Evolutionary conservation across 805 yeast genomes (phyloP).

Genomic region (Peterozyma toletana): DNA sequence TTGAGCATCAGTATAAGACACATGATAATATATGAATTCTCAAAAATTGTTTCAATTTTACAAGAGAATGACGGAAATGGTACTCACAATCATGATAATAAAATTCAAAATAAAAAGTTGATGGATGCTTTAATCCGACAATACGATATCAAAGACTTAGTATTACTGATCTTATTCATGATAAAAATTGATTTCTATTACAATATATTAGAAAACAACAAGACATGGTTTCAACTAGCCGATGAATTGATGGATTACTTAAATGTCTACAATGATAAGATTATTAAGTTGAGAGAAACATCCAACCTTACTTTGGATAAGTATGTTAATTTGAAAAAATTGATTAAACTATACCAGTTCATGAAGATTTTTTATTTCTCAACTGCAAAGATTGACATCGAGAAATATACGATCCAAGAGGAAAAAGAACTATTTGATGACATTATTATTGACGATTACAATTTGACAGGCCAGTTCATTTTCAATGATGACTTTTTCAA

Average conservation of each 20-base stretch:
- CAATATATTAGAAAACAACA: constrained; percentile 35
- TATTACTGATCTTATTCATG: constrained; percentile 28
- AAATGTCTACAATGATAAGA: constrained; percentile 14
- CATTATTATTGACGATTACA: constrained; percentile 21
- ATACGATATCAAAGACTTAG: constrained; percentile 13
- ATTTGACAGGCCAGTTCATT: constrained; percentile 17
- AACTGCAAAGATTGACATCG: constrained; percentile 40
- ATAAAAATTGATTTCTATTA: constrained; percentile 29
- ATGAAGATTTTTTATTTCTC: constrained; percentile 33
- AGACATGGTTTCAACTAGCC: constrained; percentile 15
- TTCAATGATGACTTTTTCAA: constrained; percentile 16
- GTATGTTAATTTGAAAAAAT: constrained; percentile 13
- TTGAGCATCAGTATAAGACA: constrained; percentile 2
- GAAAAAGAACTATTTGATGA: constrained; percentile 37
- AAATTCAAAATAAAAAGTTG: constrained; percentile 22
- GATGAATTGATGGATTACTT: constrained; percentile 22
- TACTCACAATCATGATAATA: constrained; percentile 14
- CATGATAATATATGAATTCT: constrained; percentile 2
- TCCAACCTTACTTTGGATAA: constrained; percentile 16
- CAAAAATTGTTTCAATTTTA: constrained; percentile 22
- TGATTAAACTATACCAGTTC: constrained; percentile 22
- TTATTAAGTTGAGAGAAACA: constrained; percentile 14
- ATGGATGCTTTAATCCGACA: constrained; percentile 1
- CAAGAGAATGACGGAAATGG: constrained; percentile 34
- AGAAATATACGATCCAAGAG: constrained; percentile 32